A percentile compares a stretch with the other conserved stretches of the same genome.
Conservation (phyloP, 2,329 filamentous ascomycete genomes). For the Thielaviopsis punctulata region DNA sequence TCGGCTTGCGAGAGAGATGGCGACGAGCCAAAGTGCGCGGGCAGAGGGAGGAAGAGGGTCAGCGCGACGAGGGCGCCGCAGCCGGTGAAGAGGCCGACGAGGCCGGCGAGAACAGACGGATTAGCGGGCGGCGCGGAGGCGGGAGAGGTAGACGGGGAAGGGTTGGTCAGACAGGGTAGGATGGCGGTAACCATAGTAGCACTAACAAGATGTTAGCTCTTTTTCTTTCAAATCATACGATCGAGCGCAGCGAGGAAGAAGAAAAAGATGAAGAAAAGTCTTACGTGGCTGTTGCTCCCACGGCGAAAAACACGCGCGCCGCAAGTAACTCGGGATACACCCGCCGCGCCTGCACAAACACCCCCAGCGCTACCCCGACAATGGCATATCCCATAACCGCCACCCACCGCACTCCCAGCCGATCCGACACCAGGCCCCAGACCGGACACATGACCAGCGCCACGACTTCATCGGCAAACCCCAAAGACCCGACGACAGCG, state of each 20-base stretch:
- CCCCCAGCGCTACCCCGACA: conserved; percentile 57
- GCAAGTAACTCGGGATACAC: conserved; percentile 80
- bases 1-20: conserved; percentile 54
- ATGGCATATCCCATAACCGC: conserved; percentile 65
- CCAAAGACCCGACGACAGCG: conserved; percentile 66
- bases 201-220: conserved; percentile 21
- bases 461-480: conserved; percentile 70
- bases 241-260: neutral
- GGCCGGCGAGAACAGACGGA: conserved; percentile 54
- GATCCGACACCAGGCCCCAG: conserved; percentile 65
- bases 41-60: conserved; percentile 67
- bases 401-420: conserved; percentile 56
- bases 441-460: conserved; percentile 63
- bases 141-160: conserved; percentile 15
- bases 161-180: conserved; percentile 51
- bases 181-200: conserved; percentile 96
- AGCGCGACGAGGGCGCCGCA: conserved; percentile 80
- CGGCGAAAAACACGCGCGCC: conserved; percentile 69
- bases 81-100: conserved; percentile 84
- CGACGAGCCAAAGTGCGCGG: conserved; percentile 56
- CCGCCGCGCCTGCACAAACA: conserved; percentile 73
- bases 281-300: conserved; percentile 78
- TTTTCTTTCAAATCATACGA: no score
- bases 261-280: conserved; percentile 15
- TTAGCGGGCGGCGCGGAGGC: conserved; percentile 22